These are phyloP conservation scores for Macrocybe gigantea DNA, from an alignment of 768 basidiomycete species.

Conservation along the genomic window DNA sequence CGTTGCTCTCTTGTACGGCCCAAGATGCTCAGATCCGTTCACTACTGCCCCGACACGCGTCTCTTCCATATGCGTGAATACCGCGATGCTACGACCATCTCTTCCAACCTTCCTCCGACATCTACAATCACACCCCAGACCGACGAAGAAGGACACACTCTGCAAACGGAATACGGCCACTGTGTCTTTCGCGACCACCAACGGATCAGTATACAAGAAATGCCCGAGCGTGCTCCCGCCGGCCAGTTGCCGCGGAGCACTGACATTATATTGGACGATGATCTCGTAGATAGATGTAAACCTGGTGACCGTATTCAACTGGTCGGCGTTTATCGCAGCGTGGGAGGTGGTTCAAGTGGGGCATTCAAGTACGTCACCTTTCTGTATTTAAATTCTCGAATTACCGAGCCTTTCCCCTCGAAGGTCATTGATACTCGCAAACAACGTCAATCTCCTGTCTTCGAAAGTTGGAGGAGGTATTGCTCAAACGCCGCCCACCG, in stretches of 20 bases:
- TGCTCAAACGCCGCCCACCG: constrained; percentile 87
- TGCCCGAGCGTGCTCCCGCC: constrained; percentile 98
- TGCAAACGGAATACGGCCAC: constrained; percentile 90
- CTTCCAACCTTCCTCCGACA: constrained; percentile 80
- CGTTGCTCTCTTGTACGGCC: constrained; percentile 97
- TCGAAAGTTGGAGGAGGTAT: constrained; percentile 95
- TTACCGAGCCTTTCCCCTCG: constrained; percentile 9
- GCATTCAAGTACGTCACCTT: constrained; percentile 79
- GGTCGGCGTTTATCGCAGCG: constrained; percentile 90
- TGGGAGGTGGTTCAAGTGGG: constrained; percentile 85
- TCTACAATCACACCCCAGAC: constrained; percentile 84
- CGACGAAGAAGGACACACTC: constrained; percentile 81
- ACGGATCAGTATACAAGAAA: constrained; percentile 96
- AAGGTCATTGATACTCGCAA: constrained; percentile 90
- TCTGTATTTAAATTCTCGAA: constrained; percentile 5
- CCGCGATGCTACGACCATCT: constrained; percentile 86
- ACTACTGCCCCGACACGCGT: constrained; percentile 86
- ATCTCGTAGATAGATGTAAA: constrained; percentile 95
- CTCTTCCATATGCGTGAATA: constrained; percentile 86
- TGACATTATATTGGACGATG: constrained; percentile 93
- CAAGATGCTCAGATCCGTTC: constrained; percentile 96
- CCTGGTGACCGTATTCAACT: constrained; percentile 97
- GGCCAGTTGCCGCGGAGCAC: constrained; percentile 95
- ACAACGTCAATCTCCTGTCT: constrained; percentile 90
- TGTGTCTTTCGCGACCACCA: constrained; percentile 95